A percentile compares a stretch with the other conserved stretches of the same genome.
Conservation (phyloP, 345 rosid species). For the Pelargonium nanum region DNA sequence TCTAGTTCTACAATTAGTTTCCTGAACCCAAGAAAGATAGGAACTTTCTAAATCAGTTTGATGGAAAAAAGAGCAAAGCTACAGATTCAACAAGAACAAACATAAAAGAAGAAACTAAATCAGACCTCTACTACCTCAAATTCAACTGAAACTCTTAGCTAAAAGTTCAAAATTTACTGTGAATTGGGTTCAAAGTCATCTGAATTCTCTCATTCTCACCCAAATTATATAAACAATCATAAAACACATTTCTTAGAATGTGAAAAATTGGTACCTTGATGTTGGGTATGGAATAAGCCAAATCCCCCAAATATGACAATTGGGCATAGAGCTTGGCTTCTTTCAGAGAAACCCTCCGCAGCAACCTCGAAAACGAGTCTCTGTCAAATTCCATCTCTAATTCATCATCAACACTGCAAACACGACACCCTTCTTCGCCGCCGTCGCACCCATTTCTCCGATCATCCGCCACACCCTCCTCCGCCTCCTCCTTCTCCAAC, state of each 20-base stretch:
- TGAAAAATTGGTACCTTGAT: conserved; percentile 39
- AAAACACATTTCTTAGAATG: neutral
- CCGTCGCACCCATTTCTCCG: conserved; percentile 7
- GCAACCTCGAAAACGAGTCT: conserved; percentile 59
- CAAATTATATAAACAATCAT: neutral
- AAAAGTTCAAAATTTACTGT: neutral
- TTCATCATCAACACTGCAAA: conserved; percentile 30
- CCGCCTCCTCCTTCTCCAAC: conserved; percentile 12
- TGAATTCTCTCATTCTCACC: neutral
- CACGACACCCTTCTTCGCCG: conserved; percentile 39
- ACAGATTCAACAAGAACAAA: no score
- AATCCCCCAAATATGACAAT: conserved; percentile 62
- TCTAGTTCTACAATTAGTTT: neutral
- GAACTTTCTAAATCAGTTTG: no score
- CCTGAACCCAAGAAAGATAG: no score
- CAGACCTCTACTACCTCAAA: no score
- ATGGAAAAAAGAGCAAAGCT: neutral
- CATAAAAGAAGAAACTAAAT: no score
- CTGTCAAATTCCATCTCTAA: conserved; percentile 42
- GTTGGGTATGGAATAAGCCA: conserved; percentile 68
- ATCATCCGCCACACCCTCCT: neutral
- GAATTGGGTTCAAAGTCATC: no score
- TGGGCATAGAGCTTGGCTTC: conserved; percentile 73
- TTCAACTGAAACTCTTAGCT: no score
- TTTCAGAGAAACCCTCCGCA: conserved; percentile 47